Conservation (phyloP, 1,139 yeast genomes). For the Saccharomyces hybrid region DNA sequence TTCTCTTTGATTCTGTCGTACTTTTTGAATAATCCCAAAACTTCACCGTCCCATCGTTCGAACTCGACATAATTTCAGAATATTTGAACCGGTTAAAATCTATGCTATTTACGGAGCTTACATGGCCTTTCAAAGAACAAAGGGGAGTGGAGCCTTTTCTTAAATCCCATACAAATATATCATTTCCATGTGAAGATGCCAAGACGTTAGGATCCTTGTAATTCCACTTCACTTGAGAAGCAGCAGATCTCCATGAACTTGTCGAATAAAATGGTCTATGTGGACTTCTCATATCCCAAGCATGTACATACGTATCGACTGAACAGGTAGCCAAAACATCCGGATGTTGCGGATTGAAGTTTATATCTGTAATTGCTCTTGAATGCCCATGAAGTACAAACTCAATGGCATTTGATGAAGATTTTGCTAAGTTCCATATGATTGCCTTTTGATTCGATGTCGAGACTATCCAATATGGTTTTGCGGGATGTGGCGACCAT, state of each 20-base stretch:
- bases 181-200: slow-evolving; percentile 80
- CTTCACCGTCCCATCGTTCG: slow-evolving; percentile 81
- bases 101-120: slow-evolving; percentile 77
- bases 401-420: slow-evolving; percentile 71
- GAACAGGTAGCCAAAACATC: slow-evolving; percentile 91
- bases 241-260: slow-evolving; percentile 93
- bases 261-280: slow-evolving; percentile 62
- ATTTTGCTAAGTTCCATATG: slow-evolving; percentile 81
- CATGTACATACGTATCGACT: slow-evolving; percentile 75
- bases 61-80: slow-evolving; percentile 62
- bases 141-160: slow-evolving; percentile 76
- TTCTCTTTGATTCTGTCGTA: slow-evolving; percentile 43
- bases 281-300: slow-evolving; percentile 89
- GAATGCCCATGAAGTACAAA: slow-evolving; percentile 83
- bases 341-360: slow-evolving; percentile 82
- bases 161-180: slow-evolving; percentile 78
- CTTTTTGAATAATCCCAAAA: slow-evolving; percentile 61
- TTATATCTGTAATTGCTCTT: slow-evolving; percentile 91
- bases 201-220: slow-evolving; percentile 63
- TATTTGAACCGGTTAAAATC: slow-evolving; percentile 64
- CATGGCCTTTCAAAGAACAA: slow-evolving; percentile 61
- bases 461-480: slow-evolving; percentile 86
- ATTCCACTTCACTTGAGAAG: slow-evolving; percentile 93
- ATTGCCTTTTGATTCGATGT: slow-evolving; percentile 93
- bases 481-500: slow-evolving; percentile 85